Conservation (phyloP, 345 rosid species). For the Citrus sp. region DNA sequence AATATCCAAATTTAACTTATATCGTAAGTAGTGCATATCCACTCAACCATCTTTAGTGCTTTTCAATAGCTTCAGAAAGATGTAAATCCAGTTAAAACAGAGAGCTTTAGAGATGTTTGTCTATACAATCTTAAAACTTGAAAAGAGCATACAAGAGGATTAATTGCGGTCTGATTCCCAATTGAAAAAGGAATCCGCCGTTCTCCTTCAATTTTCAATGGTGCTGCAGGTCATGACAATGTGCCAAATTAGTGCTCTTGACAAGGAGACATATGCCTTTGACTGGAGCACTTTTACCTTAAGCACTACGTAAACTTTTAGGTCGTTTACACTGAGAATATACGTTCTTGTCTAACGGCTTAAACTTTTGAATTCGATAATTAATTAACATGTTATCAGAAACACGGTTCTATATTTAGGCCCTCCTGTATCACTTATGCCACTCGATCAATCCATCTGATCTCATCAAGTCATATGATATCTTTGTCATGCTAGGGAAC, state of each 20-base stretch:
- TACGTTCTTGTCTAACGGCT: background rate
- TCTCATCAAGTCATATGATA: too few relatives aligned
- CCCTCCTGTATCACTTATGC: too few relatives aligned
- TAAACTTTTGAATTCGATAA: background rate
- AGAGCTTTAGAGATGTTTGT: background rate
- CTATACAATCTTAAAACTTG: background rate
- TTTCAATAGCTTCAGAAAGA: background rate
- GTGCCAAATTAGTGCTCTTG: background rate
- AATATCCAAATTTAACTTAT: background rate
- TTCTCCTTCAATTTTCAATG: background rate
- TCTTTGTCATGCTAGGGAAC: background rate
- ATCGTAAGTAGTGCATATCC: background rate
- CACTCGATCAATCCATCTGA: too few relatives aligned
- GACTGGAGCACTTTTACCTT: background rate
- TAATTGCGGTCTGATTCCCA: background rate
- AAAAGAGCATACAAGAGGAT: background rate
- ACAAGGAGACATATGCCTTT: background rate
- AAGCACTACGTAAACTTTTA: background rate
- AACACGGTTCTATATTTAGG: too few relatives aligned
- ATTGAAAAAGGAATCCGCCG: background rate
- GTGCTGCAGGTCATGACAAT: background rate
- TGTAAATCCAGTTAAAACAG: background rate
- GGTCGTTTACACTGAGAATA: too few relatives aligned
- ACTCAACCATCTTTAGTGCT: constrained; percentile 1
- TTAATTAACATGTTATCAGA: too few relatives aligned